phyloP scores from a whole-genome alignment of 164 flowering plant genomes.

The Akebia trifoliata region DNA sequence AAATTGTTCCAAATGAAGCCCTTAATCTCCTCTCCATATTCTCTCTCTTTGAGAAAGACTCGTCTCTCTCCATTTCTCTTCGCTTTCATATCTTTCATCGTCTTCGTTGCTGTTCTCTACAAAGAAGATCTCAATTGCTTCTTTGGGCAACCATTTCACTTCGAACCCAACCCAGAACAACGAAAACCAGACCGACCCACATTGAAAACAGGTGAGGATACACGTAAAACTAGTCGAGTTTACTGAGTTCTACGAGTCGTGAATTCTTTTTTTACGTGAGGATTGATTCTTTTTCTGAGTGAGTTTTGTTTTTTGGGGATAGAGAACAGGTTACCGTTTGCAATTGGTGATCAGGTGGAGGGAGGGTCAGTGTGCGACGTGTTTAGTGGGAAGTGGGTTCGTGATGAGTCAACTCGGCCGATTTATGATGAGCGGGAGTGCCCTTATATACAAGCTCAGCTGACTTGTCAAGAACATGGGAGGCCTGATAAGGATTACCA shows the following conservation, averaged over 20 bases:
- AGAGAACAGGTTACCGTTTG: conserved; percentile 41
- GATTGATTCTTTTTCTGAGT: not conserved
- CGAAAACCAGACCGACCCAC: conserved; percentile 3
- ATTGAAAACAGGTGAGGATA: conserved; percentile 37
- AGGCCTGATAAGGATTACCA: conserved; percentile 75
- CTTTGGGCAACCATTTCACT: conserved; percentile 21
- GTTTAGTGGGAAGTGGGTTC: conserved; percentile 76
- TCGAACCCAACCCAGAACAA: conserved; percentile 4
- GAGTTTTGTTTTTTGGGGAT: conserved; percentile 2
- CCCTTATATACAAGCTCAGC: conserved; percentile 89
- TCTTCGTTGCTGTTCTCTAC: conserved; percentile 59
- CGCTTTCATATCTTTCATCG: conserved; percentile 47
- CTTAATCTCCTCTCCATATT: conserved; percentile 12
- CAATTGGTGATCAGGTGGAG: conserved; percentile 32
- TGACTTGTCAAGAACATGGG: conserved; percentile 82
- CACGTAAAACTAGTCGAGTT: too few species aligned
- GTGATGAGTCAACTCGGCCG: conserved; percentile 57
- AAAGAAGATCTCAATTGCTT: conserved; percentile 50
- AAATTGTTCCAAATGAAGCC: conserved; percentile 45
- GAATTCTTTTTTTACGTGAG: not conserved
- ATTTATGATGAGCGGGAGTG: conserved; percentile 68
- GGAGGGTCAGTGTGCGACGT: conserved; percentile 44
- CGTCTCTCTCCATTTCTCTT: conserved; percentile 57
- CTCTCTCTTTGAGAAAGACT: conserved; percentile 30
- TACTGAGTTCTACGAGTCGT: not conserved